These are phyloP conservation scores for Dittrichia graveolens DNA, from an alignment of 129 eudicot genomes.

Conservation along the genomic window DNA sequence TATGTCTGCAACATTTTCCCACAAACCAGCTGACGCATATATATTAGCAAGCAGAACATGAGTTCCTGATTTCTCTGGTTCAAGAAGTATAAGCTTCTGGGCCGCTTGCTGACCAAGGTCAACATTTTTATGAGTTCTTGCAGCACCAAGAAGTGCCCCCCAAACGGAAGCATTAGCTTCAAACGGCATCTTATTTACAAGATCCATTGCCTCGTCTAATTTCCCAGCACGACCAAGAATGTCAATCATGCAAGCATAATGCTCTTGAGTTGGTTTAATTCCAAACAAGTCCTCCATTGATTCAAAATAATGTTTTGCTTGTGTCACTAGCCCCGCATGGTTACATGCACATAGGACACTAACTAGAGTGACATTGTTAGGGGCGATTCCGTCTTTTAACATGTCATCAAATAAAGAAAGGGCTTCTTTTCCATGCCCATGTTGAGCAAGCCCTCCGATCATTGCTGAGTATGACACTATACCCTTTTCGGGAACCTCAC, in stretches of 20 bases:
- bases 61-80: conserved; percentile 86
- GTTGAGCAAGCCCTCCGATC: conserved; percentile 94
- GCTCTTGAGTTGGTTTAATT: conserved; percentile 73
- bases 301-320: conserved; percentile 63
- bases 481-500: conserved; percentile 59
- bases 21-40: conserved; percentile 78
- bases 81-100: conserved; percentile 51
- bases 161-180: conserved; percentile 76
- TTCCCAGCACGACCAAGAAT: conserved; percentile 77
- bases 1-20: conserved; percentile 70
- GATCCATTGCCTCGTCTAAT: conserved; percentile 64
- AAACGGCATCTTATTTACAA: conserved; percentile 76
- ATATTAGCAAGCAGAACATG: conserved; percentile 82
- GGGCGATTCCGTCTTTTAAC: conserved; percentile 61
- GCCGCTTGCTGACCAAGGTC: conserved; percentile 82
- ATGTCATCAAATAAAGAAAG: conserved; percentile 59
- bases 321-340: conserved; percentile 75
- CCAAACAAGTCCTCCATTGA: conserved; percentile 56
- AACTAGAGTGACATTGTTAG: conserved; percentile 82
- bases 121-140: conserved; percentile 70
- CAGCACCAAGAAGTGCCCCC: conserved; percentile 97
- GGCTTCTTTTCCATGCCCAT: conserved; percentile 80
- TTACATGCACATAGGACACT: conserved; percentile 80
- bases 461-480: conserved; percentile 85
- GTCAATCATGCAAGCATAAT: conserved; percentile 92